A percentile compares a stretch with the other conserved stretches of the same genome.
Evolutionary conservation across 2,329 filamentous ascomycete genomes (phyloP).

Genomic region (Rhinocladiella mackenziei): DNA sequence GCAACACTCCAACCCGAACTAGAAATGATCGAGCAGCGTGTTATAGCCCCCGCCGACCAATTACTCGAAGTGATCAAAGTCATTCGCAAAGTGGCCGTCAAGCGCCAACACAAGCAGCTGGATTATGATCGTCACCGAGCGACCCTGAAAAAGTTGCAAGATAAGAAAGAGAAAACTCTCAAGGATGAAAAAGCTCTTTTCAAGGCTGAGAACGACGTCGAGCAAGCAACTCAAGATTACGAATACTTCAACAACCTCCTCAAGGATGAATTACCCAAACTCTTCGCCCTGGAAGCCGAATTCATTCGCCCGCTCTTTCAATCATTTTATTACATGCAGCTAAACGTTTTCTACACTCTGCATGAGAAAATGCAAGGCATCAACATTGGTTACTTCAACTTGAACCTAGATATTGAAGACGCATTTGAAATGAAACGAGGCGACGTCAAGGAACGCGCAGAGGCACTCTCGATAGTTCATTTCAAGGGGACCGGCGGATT

Average conservation of each 20-base stretch:
- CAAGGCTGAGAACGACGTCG: constrained; percentile 88
- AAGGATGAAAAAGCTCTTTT: constrained; percentile 98
- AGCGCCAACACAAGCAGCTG: constrained; percentile 95
- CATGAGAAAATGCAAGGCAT: constrained; percentile 97
- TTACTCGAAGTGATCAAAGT: constrained; percentile 92
- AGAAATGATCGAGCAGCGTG: constrained; percentile 91
- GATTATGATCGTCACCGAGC: constrained; percentile 87
- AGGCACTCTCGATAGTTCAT: constrained; percentile 77
- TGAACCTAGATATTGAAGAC: constrained; percentile 84
- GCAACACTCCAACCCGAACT: constrained; percentile 84
- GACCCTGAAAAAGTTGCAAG: constrained; percentile 86
- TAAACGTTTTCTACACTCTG: constrained; percentile 97
- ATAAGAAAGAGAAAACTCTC: constrained; percentile 92
- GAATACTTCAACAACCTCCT: constrained; percentile 97
- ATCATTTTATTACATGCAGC: constrained; percentile 99
- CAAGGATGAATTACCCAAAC: constrained; percentile 89
- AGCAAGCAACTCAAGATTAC: constrained; percentile 89
- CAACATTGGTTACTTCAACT: constrained; percentile 96
- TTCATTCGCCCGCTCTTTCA: constrained; percentile 98
- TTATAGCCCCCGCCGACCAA: constrained; percentile 90
- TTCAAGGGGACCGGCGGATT: constrained; percentile 80
- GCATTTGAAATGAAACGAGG: constrained; percentile 86
- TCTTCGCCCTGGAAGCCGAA: constrained; percentile 84
- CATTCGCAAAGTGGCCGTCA: constrained; percentile 80
- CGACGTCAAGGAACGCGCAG: constrained; percentile 80